Base-by-base conservation (phyloP, 306 rosid species). In the Lagenaria siceraria region DNA sequence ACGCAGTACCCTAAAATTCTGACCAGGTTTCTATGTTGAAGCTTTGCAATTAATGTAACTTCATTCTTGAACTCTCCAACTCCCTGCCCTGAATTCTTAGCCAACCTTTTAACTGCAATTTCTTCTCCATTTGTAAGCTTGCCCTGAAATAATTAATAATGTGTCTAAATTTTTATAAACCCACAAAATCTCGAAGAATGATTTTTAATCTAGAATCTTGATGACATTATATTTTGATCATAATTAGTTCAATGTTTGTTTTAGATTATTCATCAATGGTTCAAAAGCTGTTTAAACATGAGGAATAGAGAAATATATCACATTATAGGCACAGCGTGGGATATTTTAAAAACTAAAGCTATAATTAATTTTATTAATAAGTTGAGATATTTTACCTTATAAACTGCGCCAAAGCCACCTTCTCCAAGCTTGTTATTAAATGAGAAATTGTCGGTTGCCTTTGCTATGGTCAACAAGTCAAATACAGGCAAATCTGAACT, bases 21-120 rank as follows among this genome's bases (percentile, higher is more conserved):
- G 9, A 74, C 78, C 0, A 74, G 64, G 64, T 74, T 74, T 53
- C 78, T 74, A 38, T 74, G 78, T 53, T 74, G 78, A 4, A 74
- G 78, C 33, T 74, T 74, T 74, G 78, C 78, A 29, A 74, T 74
- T 55, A 74, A 74, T 17, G 11, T 74, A 1, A 74, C 51, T 74
- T 74, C 78, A 53, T 74, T 74, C 64, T 74, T 74, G 31, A 74
- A 55, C 78, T 74, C 78, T 46, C 59, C 76, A 25, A 48, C 76
- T 24, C 76, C 76, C 48, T 71, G 76, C 4, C 76, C 76, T 43
- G 76, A 71, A 15, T 71, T 71, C 24, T 71, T 71, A 25, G 40
- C 76, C 1, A 71, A 22, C 58, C 76, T 71, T 71, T 71, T 71
- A 12, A 71, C 76, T 13, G 76, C 76, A 24, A 71, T 71, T 71